Evolutionary conservation across 768 basidiomycete species (phyloP).

Genomic region (Tylopilus intermedius): DNA sequence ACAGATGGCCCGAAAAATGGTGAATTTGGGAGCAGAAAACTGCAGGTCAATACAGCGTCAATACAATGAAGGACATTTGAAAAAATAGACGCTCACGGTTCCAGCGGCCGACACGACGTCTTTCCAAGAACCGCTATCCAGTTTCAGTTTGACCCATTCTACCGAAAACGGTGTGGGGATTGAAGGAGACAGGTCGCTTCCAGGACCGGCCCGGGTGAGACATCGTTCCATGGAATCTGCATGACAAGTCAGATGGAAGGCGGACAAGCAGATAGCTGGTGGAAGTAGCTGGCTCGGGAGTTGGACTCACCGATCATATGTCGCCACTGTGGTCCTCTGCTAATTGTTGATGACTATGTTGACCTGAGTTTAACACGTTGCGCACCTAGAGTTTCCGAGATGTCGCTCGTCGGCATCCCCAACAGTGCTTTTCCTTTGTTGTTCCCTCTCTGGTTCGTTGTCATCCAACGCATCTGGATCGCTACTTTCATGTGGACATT

Average conservation of each 20-base stretch:
- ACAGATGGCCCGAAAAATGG: slow-evolving; percentile 4
- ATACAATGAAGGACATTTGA: neutral
- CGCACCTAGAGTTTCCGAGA: no score
- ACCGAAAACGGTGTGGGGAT: neutral
- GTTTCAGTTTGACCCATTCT: slow-evolving; percentile 4
- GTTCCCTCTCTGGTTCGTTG: no score
- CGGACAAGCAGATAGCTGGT: no score
- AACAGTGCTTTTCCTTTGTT: no score
- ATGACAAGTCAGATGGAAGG: neutral
- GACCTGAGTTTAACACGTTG: no score
- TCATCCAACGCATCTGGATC: no score
- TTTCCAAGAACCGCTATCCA: slow-evolving; percentile 3
- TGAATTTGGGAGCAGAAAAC: neutral
- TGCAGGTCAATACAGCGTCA: neutral
- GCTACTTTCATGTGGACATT: no score
- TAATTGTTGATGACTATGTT: no score
- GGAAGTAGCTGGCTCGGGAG: no score
- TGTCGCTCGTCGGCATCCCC: no score
- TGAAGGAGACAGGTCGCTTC: neutral
- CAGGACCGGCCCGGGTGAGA: neutral
- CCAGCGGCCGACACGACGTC: neutral
- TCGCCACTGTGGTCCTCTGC: no score
- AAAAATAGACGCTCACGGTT: neutral
- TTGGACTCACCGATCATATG: no score
- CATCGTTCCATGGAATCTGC: slow-evolving; percentile 1